Base-by-base conservation (phyloP, 2,329 filamentous ascomycete genomes). In the Lasiodiplodia sp. region DNA sequence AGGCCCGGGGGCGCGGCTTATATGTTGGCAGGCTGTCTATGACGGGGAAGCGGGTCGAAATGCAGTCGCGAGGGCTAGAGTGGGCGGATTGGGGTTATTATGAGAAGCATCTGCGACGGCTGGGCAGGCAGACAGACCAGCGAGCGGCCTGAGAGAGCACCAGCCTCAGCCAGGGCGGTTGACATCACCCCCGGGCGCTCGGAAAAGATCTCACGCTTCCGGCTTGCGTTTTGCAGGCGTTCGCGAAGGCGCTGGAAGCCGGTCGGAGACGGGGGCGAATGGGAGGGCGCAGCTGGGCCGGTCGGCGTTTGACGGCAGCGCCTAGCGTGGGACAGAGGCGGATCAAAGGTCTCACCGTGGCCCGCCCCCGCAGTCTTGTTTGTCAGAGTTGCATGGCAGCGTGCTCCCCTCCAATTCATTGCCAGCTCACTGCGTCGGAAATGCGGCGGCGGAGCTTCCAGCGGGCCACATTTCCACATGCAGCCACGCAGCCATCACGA, bases 251-350 rank as follows among this genome's bases (percentile, higher is more conserved):
- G 47, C 56, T 53, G 56, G 49, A 55, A 55, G 66, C 44, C 66
- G 53, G 51, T 56, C 63, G 63, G 66, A 47, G 14, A 12, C 37
- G 23, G 6, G 28, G 40, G 66, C 66, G 66, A 68, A 68, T 68
- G 49, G 66, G 70, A 71, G 67, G 66, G 28, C 56, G 38, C 16
- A 16, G 44, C 31, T 23, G 58, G 38, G 44, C 34, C 62, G 38
- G 67, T 70, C 69, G 69, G 69, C 67, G 62, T 70, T 70, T 70
- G 69, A 70, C 10, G 71, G 70, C 23, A 52, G 73, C 74, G 37
- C 21, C 53, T 68, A 60, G 66, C 66, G 66, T 68, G 76, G 76
- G 77, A 76, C 18, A 57, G 28, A 68, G 73, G 74, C 71, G 69
- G 70, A 71, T 72, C 69, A 70, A 66, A 68, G 62, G 69, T 70